A percentile compares a stretch with the other conserved stretches of the same genome.
These are phyloP conservation scores for Durio zibethinus DNA, from an alignment of 345 rosid species.

Conservation along the genomic window DNA sequence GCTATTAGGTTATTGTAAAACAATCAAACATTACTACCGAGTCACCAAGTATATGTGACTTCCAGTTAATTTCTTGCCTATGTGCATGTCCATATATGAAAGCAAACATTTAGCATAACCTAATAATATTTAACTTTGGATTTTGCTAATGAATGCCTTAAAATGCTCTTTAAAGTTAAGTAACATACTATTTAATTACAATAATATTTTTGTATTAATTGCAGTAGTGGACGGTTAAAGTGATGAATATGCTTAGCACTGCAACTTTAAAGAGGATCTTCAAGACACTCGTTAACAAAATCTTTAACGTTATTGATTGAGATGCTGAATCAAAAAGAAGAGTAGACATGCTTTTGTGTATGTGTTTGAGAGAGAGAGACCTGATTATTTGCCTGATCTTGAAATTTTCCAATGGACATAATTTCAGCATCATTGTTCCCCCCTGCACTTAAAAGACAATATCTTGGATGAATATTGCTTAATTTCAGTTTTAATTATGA, in stretches of 20 bases:
- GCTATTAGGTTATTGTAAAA: not conserved
- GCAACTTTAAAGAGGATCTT: not conserved
- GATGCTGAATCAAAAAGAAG: not conserved
- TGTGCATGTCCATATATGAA: not conserved
- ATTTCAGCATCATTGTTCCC: not conserved
- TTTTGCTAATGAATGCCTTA: not conserved
- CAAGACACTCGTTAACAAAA: too few relatives aligned
- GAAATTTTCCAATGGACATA: not conserved
- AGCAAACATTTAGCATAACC: not conserved
- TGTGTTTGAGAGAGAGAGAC: not conserved
- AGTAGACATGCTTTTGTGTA: not conserved
- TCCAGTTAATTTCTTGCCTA: too few relatives aligned
- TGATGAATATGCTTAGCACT: not conserved
- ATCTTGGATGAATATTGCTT: not conserved
- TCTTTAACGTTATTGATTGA: not conserved
- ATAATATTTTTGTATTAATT: not conserved
- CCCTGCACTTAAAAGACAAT: constrained; percentile 6
- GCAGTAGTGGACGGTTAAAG: not conserved
- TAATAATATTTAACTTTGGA: not conserved
- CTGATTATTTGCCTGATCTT: constrained; percentile 5
- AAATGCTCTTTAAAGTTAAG: too few relatives aligned
- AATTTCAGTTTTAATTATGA: not conserved
- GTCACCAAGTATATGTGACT: not conserved
- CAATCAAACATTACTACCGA: not conserved
- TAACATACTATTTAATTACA: too few relatives aligned